phyloP scores from a whole-genome alignment of 164 flowering plant genomes.

The Macadamia integrifolia region DNA sequence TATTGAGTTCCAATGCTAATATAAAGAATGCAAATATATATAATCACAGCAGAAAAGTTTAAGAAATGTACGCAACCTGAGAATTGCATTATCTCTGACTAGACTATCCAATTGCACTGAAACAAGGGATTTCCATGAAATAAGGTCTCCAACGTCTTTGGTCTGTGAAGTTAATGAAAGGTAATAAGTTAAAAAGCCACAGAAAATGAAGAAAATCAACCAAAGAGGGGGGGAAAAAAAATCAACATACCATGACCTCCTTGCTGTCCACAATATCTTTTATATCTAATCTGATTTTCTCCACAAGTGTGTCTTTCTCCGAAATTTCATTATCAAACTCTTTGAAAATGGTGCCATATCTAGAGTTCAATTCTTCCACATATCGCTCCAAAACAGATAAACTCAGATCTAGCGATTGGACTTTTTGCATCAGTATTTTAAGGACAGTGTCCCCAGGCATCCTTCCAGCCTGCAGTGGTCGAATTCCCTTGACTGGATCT shows the following conservation, averaged over 20 bases:
- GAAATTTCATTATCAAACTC: slow-evolving; percentile 66
- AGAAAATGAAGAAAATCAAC: not conserved
- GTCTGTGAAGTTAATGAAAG: slow-evolving; percentile 35
- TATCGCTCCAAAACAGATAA: slow-evolving; percentile 80
- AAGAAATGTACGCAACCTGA: slow-evolving; percentile 51
- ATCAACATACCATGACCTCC: slow-evolving; percentile 52
- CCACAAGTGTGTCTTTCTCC: slow-evolving; percentile 43
- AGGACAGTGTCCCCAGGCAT: slow-evolving; percentile 96
- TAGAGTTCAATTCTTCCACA: slow-evolving; percentile 69
- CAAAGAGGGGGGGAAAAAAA: not conserved
- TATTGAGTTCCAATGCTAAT: not conserved
- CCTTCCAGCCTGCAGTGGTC: slow-evolving; percentile 63
- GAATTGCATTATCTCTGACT: slow-evolving; percentile 48
- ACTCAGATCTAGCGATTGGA: slow-evolving; percentile 71
- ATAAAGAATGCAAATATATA: not conserved
- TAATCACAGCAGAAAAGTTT: not conserved
- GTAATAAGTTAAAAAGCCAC: slow-evolving; percentile 2
- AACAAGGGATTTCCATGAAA: slow-evolving; percentile 71
- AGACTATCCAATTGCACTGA: slow-evolving; percentile 58
- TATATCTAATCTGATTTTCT: slow-evolving; percentile 49
- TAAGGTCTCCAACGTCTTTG: slow-evolving; percentile 59
- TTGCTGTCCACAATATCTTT: slow-evolving; percentile 41
- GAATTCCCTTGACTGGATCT: slow-evolving; percentile 55
- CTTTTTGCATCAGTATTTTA: slow-evolving; percentile 91
- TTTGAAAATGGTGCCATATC: slow-evolving; percentile 67